Percentiles rank a stretch among this genome's conserved stretches.
These are phyloP conservation scores for Galerina sulciceps DNA, from an alignment of 768 basidiomycete genomes.

Conservation along the genomic window DNA sequence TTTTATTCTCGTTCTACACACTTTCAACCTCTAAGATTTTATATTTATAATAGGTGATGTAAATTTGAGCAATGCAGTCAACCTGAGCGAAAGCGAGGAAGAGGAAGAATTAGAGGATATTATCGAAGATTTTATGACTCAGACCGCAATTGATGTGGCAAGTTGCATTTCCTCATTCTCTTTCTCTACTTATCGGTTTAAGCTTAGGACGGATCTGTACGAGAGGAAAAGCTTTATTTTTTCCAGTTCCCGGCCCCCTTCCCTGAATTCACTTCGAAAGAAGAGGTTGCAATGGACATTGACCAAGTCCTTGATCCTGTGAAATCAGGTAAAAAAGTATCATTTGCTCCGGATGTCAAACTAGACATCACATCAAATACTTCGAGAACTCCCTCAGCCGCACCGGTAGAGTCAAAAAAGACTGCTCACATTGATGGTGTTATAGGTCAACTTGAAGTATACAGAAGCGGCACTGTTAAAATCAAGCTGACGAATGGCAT, in stretches of 20 bases:
- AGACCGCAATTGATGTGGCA: conserved; percentile 45
- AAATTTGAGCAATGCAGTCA: conserved; percentile 54
- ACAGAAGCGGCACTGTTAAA: conserved; percentile 84
- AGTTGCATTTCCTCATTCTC: conserved; percentile 9
- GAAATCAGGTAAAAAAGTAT: conserved; percentile 51
- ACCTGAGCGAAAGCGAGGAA: conserved; percentile 77
- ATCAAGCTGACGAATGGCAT: conserved; percentile 84
- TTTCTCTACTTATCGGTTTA: not conserved
- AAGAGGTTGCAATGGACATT: conserved; percentile 32
- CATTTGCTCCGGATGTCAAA: conserved; percentile 69
- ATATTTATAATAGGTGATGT: conserved; percentile 40
- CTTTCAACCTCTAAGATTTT: not conserved
- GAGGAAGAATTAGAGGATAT: conserved; percentile 83
- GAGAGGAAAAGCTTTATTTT: conserved; percentile 77
- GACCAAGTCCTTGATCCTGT: conserved; percentile 36
- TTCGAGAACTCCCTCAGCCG: conserved; percentile 29
- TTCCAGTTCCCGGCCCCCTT: conserved; percentile 92
- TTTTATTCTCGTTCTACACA: not conserved
- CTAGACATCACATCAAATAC: conserved; percentile 32
- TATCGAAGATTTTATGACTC: conserved; percentile 66
- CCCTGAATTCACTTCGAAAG: conserved; percentile 63
- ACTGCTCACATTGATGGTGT: conserved; percentile 65
- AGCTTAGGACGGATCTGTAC: conserved; percentile 54
- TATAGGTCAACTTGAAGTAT: conserved; percentile 85
- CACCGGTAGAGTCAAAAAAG: conserved; percentile 28